A percentile compares a stretch with the other conserved stretches of the same genome.
Evolutionary conservation across 1,139 yeast species (phyloP).

Genomic region (Debaryomyces coudertii): DNA sequence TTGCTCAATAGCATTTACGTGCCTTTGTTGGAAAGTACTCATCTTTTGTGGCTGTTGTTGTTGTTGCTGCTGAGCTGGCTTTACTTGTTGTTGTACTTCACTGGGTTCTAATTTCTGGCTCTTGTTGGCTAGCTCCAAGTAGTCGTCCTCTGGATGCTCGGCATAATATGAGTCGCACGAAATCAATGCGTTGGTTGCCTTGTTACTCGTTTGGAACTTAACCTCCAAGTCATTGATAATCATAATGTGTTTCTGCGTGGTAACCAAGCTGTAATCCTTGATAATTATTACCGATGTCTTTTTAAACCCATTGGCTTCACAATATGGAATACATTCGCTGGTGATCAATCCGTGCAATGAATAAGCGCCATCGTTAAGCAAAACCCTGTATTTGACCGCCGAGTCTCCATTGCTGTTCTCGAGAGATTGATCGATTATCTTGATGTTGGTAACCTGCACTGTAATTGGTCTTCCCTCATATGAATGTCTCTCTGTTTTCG

Average conservation of each 20-base stretch:
- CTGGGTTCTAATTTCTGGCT: slow-evolving; percentile 16
- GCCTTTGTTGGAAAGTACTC: slow-evolving; percentile 18
- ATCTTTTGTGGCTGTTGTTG: slow-evolving; percentile 22
- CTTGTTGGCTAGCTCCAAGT: slow-evolving; percentile 27
- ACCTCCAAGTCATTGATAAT: slow-evolving; percentile 57
- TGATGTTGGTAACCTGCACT: slow-evolving; percentile 53
- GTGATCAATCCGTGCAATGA: slow-evolving; percentile 68
- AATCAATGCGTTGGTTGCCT: slow-evolving; percentile 41
- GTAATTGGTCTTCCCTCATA: slow-evolving; percentile 36
- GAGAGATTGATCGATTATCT: slow-evolving; percentile 26
- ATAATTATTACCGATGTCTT: slow-evolving; percentile 38
- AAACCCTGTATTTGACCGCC: slow-evolving; percentile 52
- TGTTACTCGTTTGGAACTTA: slow-evolving; percentile 42
- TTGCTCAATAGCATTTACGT: slow-evolving; percentile 76
- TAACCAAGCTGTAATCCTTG: slow-evolving; percentile 50
- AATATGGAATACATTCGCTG: slow-evolving; percentile 56
- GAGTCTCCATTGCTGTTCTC: slow-evolving; percentile 47
- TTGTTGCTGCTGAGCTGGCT: slow-evolving; percentile 14
- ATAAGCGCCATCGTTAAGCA: slow-evolving; percentile 67
- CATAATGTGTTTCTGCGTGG: slow-evolving; percentile 55
- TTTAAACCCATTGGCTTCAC: slow-evolving; percentile 48
- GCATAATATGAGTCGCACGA: slow-evolving; percentile 57
- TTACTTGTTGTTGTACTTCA: slow-evolving; percentile 12
- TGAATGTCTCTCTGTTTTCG: slow-evolving; percentile 26
- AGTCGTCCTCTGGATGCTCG: slow-evolving; percentile 58